Base-by-base conservation (phyloP, 768 basidiomycete genomes). In the Arthromyces matolae region DNA sequence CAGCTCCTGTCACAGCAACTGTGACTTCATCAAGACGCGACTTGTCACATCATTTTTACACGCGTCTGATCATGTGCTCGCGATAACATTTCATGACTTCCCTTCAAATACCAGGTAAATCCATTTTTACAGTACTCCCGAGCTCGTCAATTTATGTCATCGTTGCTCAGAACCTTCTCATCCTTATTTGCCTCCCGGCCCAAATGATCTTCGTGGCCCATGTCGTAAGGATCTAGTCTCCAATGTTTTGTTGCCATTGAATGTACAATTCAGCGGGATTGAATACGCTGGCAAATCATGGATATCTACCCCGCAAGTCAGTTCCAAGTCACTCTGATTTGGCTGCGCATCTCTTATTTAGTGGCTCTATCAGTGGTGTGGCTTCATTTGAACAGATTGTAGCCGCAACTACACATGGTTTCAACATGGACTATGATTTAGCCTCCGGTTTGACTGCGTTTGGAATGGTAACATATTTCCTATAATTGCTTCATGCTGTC, bases 31-130 rank as follows among this genome's bases (percentile, higher is more conserved):
- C 31, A 40, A 44, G 31, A 45, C 52, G 45, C 57, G 52, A 47
- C 32, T 20, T 32, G 57, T 58, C 52, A 56, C 57, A 25, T 58
- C 54, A 56, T 52, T 40, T 40, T 16, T 35, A 10, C 14, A 45
- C 57, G 57, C 54, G 54, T 49, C 48, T 18, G 22, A 16, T 56
- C 57, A 58, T 49, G 52, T 58, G 57, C 18, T 41, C 57, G 54
- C 27, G 38, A 44, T 28, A 33, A 41, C 38, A 47, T 47, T 47
- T 23, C 27, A 28, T 31, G 36, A 20, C 43, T 8, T 20, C 12
- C 29, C 39, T 45, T 14, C 46, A 43, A 36, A 51, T 54, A 8
- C 50, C 53, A 48, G 53, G 53, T 48, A 19, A 24, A 20, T 9
- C 14, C 14, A 33, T 33, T 5, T 23, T 12, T 3, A 10, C 0